A percentile compares a stretch with the other conserved stretches of the same genome.
Evolutionary conservation across 108 stramenopile genomes (phyloP).

Genomic region (Chaetoceros muelleri): DNA sequence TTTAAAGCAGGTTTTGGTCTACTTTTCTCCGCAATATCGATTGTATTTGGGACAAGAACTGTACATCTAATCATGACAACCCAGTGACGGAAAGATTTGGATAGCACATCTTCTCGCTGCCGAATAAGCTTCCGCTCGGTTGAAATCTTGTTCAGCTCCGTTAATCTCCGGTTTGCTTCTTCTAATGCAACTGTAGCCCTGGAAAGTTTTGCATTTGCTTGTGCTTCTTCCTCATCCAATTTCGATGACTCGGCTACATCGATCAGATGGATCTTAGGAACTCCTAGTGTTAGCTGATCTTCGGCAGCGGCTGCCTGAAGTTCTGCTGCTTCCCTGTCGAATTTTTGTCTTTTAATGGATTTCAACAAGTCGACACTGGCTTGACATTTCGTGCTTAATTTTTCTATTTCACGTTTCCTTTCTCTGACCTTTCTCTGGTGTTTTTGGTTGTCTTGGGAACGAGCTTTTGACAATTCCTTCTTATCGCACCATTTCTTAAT

Average conservation of each 20-base stretch:
- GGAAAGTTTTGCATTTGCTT: not conserved
- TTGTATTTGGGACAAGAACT: conserved; percentile 34
- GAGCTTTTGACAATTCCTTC: conserved; percentile 48
- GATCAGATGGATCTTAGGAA: not conserved
- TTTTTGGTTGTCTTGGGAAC: conserved; percentile 47
- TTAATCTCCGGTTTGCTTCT: conserved; percentile 8
- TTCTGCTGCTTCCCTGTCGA: not conserved
- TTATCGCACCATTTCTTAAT: conserved; percentile 62
- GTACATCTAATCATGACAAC: conserved; percentile 37
- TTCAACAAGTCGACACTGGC: no score
- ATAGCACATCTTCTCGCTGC: conserved; percentile 27
- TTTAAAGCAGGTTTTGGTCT: conserved; percentile 28
- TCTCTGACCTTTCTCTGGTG: conserved; percentile 60
- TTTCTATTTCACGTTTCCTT: conserved; percentile 52
- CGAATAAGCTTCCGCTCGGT: conserved; percentile 34
- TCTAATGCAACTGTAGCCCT: not conserved
- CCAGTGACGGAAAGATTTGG: conserved; percentile 37
- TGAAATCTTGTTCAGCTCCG: conserved; percentile 8
- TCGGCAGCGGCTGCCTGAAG: not conserved
- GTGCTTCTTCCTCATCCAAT: not conserved
- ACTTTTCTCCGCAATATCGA: conserved; percentile 27
- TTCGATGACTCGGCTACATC: not conserved
- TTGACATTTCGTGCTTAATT: conserved; percentile 14
- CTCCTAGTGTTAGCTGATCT: conserved; percentile 4
- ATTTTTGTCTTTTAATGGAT: not conserved